Evolutionary conservation across 1,284 basidiomycete genomes (phyloP).

Genomic region (Malassezia cuniculi): DNA sequence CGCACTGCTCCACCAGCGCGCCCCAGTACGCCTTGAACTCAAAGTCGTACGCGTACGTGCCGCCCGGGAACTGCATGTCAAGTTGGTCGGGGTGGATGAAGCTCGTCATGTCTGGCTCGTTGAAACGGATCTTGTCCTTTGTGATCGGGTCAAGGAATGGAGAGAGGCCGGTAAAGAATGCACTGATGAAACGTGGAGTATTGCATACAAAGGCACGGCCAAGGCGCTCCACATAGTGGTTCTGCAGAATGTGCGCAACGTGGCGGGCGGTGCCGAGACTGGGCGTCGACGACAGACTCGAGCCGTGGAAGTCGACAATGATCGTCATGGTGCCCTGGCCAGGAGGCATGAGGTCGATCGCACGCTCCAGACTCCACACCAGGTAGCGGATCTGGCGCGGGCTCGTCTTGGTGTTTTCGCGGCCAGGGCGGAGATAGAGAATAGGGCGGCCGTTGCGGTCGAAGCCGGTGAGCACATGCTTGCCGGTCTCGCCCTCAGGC

Average conservation of each 20-base stretch:
- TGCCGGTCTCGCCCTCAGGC: slow-evolving; percentile 34
- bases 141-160: slow-evolving; percentile 84
- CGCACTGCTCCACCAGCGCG: slow-evolving; percentile 19
- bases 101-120: slow-evolving; percentile 53
- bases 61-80: slow-evolving; percentile 64
- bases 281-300: slow-evolving; percentile 26
- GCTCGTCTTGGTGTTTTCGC: slow-evolving; percentile 36
- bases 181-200: slow-evolving; percentile 51
- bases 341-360: slow-evolving; percentile 32
- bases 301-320: slow-evolving; percentile 31
- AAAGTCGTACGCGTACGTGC: slow-evolving; percentile 63
- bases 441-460: slow-evolving; percentile 33
- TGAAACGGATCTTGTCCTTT: slow-evolving; percentile 72
- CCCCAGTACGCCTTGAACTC: slow-evolving; percentile 59
- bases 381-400: slow-evolving; percentile 35
- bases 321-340: slow-evolving; percentile 31
- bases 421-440: slow-evolving; percentile 36
- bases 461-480: slow-evolving; percentile 38
- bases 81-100: slow-evolving; percentile 64
- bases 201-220: slow-evolving; percentile 74
- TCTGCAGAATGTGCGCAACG: slow-evolving; percentile 59
- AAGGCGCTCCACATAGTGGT: slow-evolving; percentile 79
- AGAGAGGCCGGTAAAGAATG: slow-evolving; percentile 62
- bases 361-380: slow-evolving; percentile 38
- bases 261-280: slow-evolving; percentile 20